Conservation (phyloP, 805 yeast genomes). For the Candida vartiovaarae region DNA sequence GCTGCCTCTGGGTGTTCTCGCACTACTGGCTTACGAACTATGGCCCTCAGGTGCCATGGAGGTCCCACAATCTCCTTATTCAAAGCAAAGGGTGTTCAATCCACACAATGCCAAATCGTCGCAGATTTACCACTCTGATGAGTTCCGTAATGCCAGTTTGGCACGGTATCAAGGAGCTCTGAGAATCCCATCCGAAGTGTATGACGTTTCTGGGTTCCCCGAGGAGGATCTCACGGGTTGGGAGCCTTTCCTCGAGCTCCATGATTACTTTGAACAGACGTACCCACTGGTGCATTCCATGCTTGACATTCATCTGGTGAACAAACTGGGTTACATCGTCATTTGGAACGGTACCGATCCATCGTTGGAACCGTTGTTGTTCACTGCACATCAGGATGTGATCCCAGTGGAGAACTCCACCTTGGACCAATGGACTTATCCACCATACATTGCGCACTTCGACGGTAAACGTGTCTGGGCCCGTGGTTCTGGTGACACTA, state of each 20-base stretch:
- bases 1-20: background rate
- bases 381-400: conserved; percentile 80
- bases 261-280: conserved; percentile 42
- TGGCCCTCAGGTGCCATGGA: background rate
- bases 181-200: conserved; percentile 54
- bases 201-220: conserved; percentile 40
- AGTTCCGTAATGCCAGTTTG: conserved; percentile 34
- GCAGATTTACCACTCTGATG: background rate
- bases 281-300: conserved; percentile 49
- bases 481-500: conserved; percentile 73
- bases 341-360: conserved; percentile 55
- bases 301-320: conserved; percentile 46
- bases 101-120: background rate
- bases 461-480: conserved; percentile 67
- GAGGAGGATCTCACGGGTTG: conserved; percentile 27
- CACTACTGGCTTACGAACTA: background rate
- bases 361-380: conserved; percentile 53
- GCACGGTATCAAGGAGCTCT: conserved; percentile 49
- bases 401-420: conserved; percentile 71
- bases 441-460: conserved; percentile 59
- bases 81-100: background rate
- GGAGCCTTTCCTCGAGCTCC: conserved; percentile 32
- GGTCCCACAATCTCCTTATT: background rate
- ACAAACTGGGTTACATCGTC: conserved; percentile 56
- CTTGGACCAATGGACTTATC: conserved; percentile 52